Evolutionary conservation across 2,329 filamentous ascomycete species (phyloP).

Genomic region (Alternaria metachromatica): DNA sequence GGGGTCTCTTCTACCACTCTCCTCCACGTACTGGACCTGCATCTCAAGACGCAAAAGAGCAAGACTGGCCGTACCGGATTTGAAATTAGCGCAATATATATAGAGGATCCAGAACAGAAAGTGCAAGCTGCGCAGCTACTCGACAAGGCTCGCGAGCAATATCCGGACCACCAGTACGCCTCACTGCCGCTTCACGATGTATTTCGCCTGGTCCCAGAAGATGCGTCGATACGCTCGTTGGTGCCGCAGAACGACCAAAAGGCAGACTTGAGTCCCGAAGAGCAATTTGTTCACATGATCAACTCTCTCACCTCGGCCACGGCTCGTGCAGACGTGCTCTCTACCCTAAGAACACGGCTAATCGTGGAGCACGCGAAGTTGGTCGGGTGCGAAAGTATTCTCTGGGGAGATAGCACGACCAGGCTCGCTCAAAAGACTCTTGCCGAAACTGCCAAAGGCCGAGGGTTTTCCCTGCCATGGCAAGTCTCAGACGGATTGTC

Average conservation of each 20-base stretch:
- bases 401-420: constrained; percentile 88
- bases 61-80: constrained; percentile 72
- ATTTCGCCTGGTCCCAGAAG: constrained; percentile 29
- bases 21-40: constrained; percentile 75
- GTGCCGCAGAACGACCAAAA: constrained; percentile 10
- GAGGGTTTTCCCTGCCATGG: constrained; percentile 84
- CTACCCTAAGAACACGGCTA: constrained; percentile 74
- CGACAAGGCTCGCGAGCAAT: constrained; percentile 60
- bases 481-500: constrained; percentile 77
- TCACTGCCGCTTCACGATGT: constrained; percentile 69
- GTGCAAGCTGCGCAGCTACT: constrained; percentile 17
- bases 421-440: constrained; percentile 85
- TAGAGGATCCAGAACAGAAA: constrained; percentile 49
- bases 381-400: constrained; percentile 69
- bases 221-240: constrained; percentile 30
- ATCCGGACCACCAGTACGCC: constrained; percentile 70
- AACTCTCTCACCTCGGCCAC: constrained; percentile 73
- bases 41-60: constrained; percentile 69
- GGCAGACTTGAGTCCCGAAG: constrained; percentile 9
- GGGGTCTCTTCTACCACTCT: constrained; percentile 81
- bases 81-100: constrained; percentile 64
- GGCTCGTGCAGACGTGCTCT: constrained; percentile 74
- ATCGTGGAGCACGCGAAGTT: constrained; percentile 62
- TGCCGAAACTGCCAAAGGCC: constrained; percentile 86
- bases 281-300: constrained; percentile 61